Evolutionary conservation across 2,329 filamentous ascomycete species (phyloP), one percentile per base, ranked within the genome.

Genomic region (Trichoderma afroharzianum): DNA sequence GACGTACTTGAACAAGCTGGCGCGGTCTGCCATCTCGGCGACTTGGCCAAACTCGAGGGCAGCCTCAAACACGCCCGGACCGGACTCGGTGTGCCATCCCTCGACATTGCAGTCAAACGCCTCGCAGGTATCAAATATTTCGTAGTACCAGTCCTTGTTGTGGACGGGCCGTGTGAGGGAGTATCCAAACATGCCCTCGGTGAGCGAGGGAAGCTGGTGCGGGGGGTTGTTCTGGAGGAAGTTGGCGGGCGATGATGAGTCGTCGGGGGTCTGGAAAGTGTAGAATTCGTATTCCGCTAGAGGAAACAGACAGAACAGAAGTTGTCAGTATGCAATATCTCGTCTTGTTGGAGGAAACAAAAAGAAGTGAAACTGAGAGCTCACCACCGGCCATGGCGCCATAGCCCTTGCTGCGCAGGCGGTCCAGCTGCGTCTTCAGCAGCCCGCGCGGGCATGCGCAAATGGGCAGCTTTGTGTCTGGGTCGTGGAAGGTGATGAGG

Each of bases 101-200:
- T 98, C 95, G 63, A 98, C 92, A 74, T 92, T 88, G 78, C 93
- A 96, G 53, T 87, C 84, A 83, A 97, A 97, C 72, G 89, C 85
- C 74, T 88, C 86, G 83, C 94, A 97, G 0, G 91, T 88, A 74
- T 97, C 89, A 81, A 93, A 97, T 63, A 97, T 88, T 59, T 92
- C 90, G 80, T 97, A 97, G 83, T 93, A 98, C 83, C 95, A 97
- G 55, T 96, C 93, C 81, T 97, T 91, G 81, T 97, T 97, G 78
- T 97, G 93, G 1, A 95, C 89, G 0, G 95, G 93, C 26, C 94
- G 87, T 11, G 93, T 97, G 75, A 97, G 85, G 74, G 93, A 96
- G 84, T 98, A 98, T 72, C 94, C 95, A 77, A 97, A 97, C 95
- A 97, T 97, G 78, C 95, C 95, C 79, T 97, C 93, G 9, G 95